Base-by-base conservation (phyloP, 2,329 filamentous ascomycete species). In the Cyanodermella asteris region DNA sequence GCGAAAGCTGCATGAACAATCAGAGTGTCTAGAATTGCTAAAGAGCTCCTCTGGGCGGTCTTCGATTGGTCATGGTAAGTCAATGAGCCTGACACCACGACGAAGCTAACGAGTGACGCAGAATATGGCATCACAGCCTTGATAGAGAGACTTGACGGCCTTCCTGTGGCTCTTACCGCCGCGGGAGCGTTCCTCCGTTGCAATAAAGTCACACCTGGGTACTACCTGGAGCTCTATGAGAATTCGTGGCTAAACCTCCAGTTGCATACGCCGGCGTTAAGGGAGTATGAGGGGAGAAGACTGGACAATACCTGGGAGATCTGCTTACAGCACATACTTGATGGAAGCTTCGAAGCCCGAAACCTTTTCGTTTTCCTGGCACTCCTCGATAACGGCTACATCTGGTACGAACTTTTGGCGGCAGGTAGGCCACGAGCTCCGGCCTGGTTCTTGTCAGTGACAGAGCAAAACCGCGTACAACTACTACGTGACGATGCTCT, bases 101-200 rank as follows among this genome's bases (percentile, higher is more conserved):
- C n/a, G n/a, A n/a, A n/a, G n/a, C n/a, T n/a, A n/a, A n/a, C n/a
- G n/a, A n/a, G n/a, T n/a, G n/a, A n/a, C n/a, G n/a, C n/a, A n/a
- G n/a, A n/a, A n/a, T n/a, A n/a, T n/a, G n/a, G n/a, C n/a, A n/a
- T n/a, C n/a, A n/a, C n/a, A 16, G 11, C 31, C 9, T 43, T 56
- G 29, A 40, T 40, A 2, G 28, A 36, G 17, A 35, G 38, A 24
- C 47, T 61, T 1, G 47, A 53, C 29, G 50, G 56, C 4, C 45
- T 58, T 15, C 54, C 53, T 8, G 44, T 61, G 16, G 55, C 55
- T 2, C 44, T 61, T 10, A 38, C 52, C 4, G 49, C 52, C 10
- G 55, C 56, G 11, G 52, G 53, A 5, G 42, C 50, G 1, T 61
- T 54, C 30, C 45, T 60, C 9, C 28, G 41, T 15, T 32, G 53